These are phyloP conservation scores for Stephania yunnanensis DNA, from an alignment of 164 flowering plant species.

Conservation along the genomic window DNA sequence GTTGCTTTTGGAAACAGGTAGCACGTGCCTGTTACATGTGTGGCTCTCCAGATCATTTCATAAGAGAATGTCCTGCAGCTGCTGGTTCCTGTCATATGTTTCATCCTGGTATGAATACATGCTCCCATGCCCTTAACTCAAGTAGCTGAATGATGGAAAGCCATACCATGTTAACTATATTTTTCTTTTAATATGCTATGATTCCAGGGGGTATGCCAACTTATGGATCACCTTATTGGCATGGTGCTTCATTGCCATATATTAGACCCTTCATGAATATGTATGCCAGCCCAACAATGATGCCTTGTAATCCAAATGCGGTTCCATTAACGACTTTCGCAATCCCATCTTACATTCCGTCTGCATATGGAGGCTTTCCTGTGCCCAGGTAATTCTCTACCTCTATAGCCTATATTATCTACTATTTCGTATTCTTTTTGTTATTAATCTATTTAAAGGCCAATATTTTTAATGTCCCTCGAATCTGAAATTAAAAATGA, in stretches of 20 bases:
- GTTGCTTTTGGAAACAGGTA: conserved; percentile 29
- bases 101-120: conserved; percentile 35
- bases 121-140: background rate
- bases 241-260: conserved; percentile 32
- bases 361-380: conserved; percentile 40
- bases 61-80: conserved; percentile 64
- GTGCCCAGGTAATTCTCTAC: conserved; percentile 32
- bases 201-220: conserved; percentile 34
- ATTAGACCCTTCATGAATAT: conserved; percentile 35
- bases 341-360: conserved; percentile 40
- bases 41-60: conserved; percentile 70
- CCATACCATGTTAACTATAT: background rate
- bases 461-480: background rate
- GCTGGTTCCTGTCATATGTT: conserved; percentile 31
- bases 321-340: conserved; percentile 34
- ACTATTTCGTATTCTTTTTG: background rate
- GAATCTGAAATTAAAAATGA: background rate
- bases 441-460: background rate
- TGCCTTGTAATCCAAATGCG: conserved; percentile 44
- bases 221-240: conserved; percentile 49
- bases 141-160: background rate
- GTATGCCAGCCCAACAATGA: conserved; percentile 43
- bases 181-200: conserved; percentile 15
- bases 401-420: background rate
- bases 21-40: conserved; percentile 67